Conservation (phyloP, 2,329 filamentous ascomycete genomes). For the Ophiocordyceps camponoti-leonardi region DNA sequence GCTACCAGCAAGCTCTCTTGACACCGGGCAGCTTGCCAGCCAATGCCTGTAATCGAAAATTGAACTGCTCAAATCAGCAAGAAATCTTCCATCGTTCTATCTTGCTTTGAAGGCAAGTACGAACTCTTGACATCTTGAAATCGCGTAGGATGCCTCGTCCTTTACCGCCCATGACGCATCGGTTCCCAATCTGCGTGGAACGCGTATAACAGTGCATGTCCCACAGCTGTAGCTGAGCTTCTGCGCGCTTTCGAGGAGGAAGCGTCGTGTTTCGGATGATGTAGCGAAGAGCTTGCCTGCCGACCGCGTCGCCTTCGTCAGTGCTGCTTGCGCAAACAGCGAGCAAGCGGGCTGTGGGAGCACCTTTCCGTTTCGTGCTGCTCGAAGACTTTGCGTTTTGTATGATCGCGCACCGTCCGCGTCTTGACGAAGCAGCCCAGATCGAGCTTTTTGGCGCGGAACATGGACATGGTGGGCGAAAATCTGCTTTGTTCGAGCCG, state of each 20-base stretch:
- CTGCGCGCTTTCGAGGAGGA: conserved; percentile 62
- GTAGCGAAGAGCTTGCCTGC: conserved; percentile 80
- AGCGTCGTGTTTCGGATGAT: conserved; percentile 87
- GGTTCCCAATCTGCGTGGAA: conserved; percentile 82
- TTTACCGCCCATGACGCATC: conserved; percentile 85
- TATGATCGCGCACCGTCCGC: conserved; percentile 81
- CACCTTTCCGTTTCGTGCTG: conserved; percentile 80
- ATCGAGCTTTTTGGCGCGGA: conserved; percentile 79
- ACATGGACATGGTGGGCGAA: conserved; percentile 57
- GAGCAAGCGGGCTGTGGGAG: conserved; percentile 4
- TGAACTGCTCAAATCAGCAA: conserved; percentile 45
- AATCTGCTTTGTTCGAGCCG: neutral
- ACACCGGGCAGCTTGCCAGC: conserved; percentile 79
- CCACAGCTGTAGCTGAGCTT: conserved; percentile 81
- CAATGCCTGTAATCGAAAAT: conserved; percentile 81
- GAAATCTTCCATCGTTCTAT: too few species aligned
- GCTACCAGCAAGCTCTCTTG: conserved; percentile 89
- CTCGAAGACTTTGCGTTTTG: conserved; percentile 86
- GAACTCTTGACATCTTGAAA: conserved; percentile 80
- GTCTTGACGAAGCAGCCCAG: conserved; percentile 76
- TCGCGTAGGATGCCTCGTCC: conserved; percentile 79
- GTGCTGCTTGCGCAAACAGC: neutral
- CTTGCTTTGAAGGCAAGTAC: conserved; percentile 16
- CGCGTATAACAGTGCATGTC: conserved; percentile 96
- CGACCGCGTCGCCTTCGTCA: neutral